These are phyloP conservation scores for Ascochyta clinopodiicola DNA, from an alignment of 2,329 filamentous ascomycete species.

Conservation along the genomic window DNA sequence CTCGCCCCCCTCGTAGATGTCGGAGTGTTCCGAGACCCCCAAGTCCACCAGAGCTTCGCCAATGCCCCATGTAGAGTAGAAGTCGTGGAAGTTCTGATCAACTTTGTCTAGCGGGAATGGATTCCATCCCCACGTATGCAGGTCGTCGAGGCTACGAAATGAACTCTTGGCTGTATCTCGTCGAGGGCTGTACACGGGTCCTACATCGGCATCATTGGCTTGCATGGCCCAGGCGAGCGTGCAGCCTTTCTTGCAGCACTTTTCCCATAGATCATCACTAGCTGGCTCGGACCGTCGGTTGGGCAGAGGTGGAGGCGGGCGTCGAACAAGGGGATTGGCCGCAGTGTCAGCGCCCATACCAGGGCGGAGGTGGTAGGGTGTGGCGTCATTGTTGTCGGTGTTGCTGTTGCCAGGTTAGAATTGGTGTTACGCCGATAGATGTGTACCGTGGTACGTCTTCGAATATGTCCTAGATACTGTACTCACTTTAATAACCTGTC, in stretches of 20 bases:
- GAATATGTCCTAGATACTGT: not conserved
- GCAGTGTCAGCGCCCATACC: not conserved
- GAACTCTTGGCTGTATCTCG: conserved; percentile 13
- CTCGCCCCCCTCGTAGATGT: conserved; percentile 21
- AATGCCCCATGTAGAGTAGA: conserved; percentile 24
- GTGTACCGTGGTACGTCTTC: not conserved
- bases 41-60: conserved; percentile 22
- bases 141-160: conserved; percentile 10
- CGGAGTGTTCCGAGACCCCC: conserved; percentile 17
- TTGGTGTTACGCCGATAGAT: not conserved
- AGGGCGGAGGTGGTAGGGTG: not conserved
- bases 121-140: conserved; percentile 21
- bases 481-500: not conserved
- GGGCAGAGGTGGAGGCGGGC: conserved; percentile 14
- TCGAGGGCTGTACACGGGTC: conserved; percentile 12
- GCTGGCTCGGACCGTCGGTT: conserved; percentile 12
- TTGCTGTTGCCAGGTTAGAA: not conserved
- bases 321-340: conserved; percentile 7
- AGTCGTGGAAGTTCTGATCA: conserved; percentile 12
- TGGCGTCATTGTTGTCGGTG: not conserved
- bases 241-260: conserved; percentile 22
- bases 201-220: conserved; percentile 13
- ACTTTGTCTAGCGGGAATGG: conserved; percentile 1
- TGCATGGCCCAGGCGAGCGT: conserved; percentile 21
- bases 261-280: conserved; percentile 16